phyloP scores from a whole-genome alignment of 208 protist species.

The Leishmania guyanensis region DNA sequence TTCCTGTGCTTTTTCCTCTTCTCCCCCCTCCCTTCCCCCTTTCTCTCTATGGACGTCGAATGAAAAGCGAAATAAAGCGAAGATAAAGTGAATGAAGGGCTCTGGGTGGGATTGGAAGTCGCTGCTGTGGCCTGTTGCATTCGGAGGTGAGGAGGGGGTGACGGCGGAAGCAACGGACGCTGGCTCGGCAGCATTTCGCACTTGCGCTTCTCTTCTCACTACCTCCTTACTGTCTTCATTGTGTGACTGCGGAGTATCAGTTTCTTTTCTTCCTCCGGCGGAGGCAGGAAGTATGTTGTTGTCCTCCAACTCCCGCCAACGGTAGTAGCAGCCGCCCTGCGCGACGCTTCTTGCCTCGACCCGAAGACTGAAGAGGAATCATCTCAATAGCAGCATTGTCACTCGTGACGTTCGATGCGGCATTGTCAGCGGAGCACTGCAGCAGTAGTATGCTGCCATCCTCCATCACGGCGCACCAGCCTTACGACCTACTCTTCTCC shows the following conservation, averaged over 20 bases:
- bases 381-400: not conserved
- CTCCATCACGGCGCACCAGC: not conserved
- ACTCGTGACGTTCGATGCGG: not conserved
- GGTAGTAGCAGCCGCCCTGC: not conserved
- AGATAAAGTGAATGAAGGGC: not conserved
- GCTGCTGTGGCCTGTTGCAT: not conserved
- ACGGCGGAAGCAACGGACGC: not conserved
- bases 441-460: not conserved
- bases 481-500: not conserved
- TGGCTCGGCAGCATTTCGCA: not conserved
- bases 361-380: not conserved
- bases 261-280: not conserved
- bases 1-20: not conserved
- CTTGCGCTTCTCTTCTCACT: not conserved
- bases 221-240: not conserved
- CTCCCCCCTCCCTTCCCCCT: not conserved
- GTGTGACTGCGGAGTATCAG: not conserved
- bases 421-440: not conserved
- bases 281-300: not conserved
- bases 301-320: not conserved
- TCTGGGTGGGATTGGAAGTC: not conserved
- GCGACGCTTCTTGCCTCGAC: not conserved
- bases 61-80: not conserved
- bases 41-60: not conserved
- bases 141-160: not conserved